phyloP scores from a whole-genome alignment of 257 asterid species.

The Nicotiana noctiflora region DNA sequence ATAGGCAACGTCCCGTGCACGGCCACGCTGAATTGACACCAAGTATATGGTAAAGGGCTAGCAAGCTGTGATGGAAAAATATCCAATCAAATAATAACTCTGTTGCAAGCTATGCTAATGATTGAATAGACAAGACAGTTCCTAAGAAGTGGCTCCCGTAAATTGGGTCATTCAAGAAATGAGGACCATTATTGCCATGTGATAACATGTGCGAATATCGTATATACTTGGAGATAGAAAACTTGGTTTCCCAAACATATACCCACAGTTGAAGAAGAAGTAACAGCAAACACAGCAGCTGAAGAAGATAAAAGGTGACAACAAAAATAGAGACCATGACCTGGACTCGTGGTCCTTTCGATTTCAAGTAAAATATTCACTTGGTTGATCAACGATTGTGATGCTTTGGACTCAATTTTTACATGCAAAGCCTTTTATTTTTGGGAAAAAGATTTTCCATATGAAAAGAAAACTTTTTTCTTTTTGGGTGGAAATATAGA shows the following conservation, averaged over 20 bases:
- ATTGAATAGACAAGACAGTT: conserved; percentile 1
- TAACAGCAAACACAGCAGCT: background rate
- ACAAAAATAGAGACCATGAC: background rate
- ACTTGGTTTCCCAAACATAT: background rate
- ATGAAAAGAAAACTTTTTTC: background rate
- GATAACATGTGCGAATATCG: conserved; percentile 8
- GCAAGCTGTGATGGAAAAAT: background rate
- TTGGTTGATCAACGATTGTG: background rate
- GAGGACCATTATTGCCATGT: conserved; percentile 1
- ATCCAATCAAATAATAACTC: background rate
- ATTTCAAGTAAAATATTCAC: background rate
- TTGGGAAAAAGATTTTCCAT: background rate
- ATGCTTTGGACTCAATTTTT: background rate
- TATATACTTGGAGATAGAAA: background rate
- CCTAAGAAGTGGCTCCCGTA: background rate
- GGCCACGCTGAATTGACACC: background rate
- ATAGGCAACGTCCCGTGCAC: background rate
- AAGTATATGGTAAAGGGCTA: background rate
- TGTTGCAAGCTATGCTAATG: background rate
- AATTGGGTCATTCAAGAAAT: background rate
- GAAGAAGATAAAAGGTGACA: conserved; percentile 3
- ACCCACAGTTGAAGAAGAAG: background rate
- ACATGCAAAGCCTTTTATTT: background rate
- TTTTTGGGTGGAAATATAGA: background rate
- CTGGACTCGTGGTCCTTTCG: background rate